Conservation (phyloP, 306 rosid species). For the Glycine soja region DNA sequence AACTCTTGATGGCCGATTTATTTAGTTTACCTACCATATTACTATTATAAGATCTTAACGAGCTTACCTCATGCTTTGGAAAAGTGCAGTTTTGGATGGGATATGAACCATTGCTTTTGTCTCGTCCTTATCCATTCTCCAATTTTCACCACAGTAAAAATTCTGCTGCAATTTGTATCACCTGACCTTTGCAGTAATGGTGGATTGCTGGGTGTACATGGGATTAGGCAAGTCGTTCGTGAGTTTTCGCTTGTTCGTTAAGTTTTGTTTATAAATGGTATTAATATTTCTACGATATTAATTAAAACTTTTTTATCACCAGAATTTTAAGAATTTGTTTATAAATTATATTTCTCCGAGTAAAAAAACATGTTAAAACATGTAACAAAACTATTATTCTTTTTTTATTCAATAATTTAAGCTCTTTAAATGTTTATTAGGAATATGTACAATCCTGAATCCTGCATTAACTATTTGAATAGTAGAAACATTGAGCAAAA, state of each 20-base stretch:
- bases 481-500: no score
- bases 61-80: constrained; percentile 21
- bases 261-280: neutral
- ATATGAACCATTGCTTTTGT: neutral
- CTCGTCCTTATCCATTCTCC: neutral
- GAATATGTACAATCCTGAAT: no score
- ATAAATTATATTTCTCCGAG: no score
- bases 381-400: no score
- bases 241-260: no score
- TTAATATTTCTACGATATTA: neutral
- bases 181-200: neutral
- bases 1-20: neutral
- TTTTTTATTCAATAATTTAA: no score
- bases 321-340: no score
- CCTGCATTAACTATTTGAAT: no score
- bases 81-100: constrained; percentile 16
- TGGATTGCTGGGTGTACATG: neutral
- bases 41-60: neutral
- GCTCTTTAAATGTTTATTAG: no score
- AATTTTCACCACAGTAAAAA: neutral
- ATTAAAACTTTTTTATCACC: neutral
- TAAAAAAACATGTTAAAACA: no score
- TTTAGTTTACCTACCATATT: neutral
- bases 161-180: constrained; percentile 2
- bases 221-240: neutral